Evolutionary conservation across 345 rosid genomes (phyloP), one percentile per base, ranked within the genome.

Genomic region (Aurinia saxatilis): DNA sequence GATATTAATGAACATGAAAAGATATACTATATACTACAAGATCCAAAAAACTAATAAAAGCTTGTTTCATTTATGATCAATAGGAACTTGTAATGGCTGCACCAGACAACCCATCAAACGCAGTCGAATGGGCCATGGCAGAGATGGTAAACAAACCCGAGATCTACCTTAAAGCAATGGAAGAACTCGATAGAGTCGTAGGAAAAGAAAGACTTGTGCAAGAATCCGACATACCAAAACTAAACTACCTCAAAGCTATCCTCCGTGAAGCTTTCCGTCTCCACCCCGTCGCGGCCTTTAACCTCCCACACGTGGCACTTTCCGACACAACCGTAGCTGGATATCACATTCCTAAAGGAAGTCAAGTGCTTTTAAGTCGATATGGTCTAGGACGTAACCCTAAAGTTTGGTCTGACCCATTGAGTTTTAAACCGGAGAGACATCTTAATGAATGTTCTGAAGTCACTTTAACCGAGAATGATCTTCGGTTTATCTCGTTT

Each of bases 401-500:
- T 2, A 74, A 74, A 49, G 77, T 74, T 36, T 74, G 77, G 77
- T 30, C 60, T 0, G 77, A 74, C 15, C 77, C 77, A n/a, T 34
- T 63, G 2, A 45, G 65, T 46, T 74, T 74, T 54, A 74, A 68
- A 70, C 77, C 77, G 12, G 77, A 74, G 48, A 68, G 77, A 8
- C 77, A 74, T 48, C 50, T 74, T 8, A 74, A 63, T 7, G 77
- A 74, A 11, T 74, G 77, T 16, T 63, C 70, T 0, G 77, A 74
- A 35, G 77, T 74, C 17, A 45, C 74, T 8, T 57, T 81, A 10
- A 72, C 51, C 0, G 84, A 82, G 68, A 76, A 60, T 0, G 79
- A 82, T 37, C 66, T 79, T 5, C 67, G 80, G 23, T 79, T 82
- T 68, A 79, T 82, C 27, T 79, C 82, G 1, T 82, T 79, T 30